Base-by-base conservation (phyloP, 768 basidiomycete genomes). In the Multifurca ochricompacta region DNA sequence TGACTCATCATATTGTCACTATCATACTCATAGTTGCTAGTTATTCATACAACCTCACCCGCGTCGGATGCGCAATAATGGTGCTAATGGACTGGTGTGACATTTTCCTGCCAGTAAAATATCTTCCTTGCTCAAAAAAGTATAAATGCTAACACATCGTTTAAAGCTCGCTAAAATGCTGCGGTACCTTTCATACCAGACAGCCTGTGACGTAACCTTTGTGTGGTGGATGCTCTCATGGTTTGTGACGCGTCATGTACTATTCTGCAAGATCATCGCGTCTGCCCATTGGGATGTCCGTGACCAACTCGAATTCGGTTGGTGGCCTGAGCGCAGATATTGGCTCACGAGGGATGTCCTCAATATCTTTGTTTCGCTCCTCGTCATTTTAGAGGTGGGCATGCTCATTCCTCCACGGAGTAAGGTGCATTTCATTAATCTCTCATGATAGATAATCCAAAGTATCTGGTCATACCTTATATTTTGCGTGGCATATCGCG, bases 81-180 rank as follows among this genome's bases (percentile, higher is more conserved):
- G 77, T 90, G 47, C 71, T 96, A 32, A 94, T 98, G 91, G 96
- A 99, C 66, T 83, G 81, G 66, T 89, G 86, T 65, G 96, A 99
- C 71, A 89, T 98, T 48, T 81, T 91, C 66, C 70, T 99, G 9
- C 89, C 94, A 3, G 93, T 94, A 65, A 90, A 79, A 14, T n/a
- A 52, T 44, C 48, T 55, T 39, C 45, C 41, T 19, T 60, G 43
- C 61, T 10, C 25, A 31, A 13, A 14, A 45, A 11, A n/a, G n/a
- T n/a, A n/a, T n/a, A 19, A 23, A 25, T 48, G 25, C 52, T 46
- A 28, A 51, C 47, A 11, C 25, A 28, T 39, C 32, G 5, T 53
- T 7, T 57, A 34, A 56, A 95, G 91, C 67, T 89, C 59, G 95
- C 92, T 9, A 99, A 99, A 69, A 95, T 98, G 88, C 69, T 89